These are phyloP conservation scores for Suillus hirtellus DNA, from an alignment of 768 basidiomycete species.

Conservation along the genomic window DNA sequence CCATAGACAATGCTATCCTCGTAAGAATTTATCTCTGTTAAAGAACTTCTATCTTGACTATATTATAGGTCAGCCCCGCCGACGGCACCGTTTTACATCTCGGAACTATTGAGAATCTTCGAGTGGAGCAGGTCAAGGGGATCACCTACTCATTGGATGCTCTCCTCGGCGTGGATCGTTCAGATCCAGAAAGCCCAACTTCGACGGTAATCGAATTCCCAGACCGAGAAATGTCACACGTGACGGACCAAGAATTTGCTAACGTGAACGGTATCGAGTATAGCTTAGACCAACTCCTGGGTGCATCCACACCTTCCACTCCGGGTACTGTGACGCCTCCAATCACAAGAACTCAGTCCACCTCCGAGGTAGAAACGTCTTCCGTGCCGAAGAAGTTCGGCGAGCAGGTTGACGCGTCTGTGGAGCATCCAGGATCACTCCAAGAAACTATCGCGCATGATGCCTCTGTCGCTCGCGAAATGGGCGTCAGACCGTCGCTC, in stretches of 20 bases:
- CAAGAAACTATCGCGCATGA: slow-evolving; percentile 66
- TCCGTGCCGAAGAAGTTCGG: slow-evolving; percentile 57
- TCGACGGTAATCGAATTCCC: slow-evolving; percentile 43
- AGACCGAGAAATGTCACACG: slow-evolving; percentile 55
- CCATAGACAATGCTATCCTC: slow-evolving; percentile 72
- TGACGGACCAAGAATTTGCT: slow-evolving; percentile 89
- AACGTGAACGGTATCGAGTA: slow-evolving; percentile 98
- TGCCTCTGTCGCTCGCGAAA: slow-evolving; percentile 67
- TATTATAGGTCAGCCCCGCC: slow-evolving; percentile 80
- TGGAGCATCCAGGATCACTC: slow-evolving; percentile 52
- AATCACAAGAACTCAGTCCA: slow-evolving; percentile 16
- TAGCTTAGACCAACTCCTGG: slow-evolving; percentile 87
- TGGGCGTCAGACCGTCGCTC: slow-evolving; percentile 55
- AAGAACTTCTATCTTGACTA: background rate
- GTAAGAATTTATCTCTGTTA: slow-evolving; percentile 40
- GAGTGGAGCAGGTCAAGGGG: slow-evolving; percentile 96
- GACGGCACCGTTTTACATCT: slow-evolving; percentile 93
- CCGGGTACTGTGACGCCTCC: slow-evolving; percentile 41
- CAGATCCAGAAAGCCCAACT: slow-evolving; percentile 41
- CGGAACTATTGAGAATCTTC: slow-evolving; percentile 74
- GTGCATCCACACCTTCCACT: slow-evolving; percentile 44
- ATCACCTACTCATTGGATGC: slow-evolving; percentile 96
- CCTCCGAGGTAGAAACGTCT: slow-evolving; percentile 24
- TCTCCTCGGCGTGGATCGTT: slow-evolving; percentile 73
- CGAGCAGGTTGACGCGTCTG: slow-evolving; percentile 72